Percentiles rank a stretch among this genome's conserved stretches.
These are phyloP conservation scores for Arthrobotrys sphaeroides DNA, from an alignment of 2,329 filamentous ascomycete species.

Conservation along the genomic window DNA sequence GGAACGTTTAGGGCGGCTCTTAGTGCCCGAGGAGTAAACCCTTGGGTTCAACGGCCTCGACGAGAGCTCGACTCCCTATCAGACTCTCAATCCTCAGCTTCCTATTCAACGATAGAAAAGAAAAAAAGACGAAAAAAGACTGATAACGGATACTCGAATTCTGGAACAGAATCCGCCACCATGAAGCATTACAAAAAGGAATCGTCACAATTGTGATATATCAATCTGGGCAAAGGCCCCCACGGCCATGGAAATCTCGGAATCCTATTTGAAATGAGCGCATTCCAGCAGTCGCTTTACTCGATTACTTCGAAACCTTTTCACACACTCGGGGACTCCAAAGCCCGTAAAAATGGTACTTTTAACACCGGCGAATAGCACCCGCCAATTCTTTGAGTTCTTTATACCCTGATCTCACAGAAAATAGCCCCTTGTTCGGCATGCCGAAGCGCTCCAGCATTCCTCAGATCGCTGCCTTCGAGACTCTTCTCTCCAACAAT, in stretches of 20 bases:
- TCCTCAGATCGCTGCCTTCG: conserved; percentile 21
- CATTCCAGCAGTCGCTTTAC: conserved; percentile 44
- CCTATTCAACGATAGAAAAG: neutral
- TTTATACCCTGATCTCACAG: neutral
- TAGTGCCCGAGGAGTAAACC: conserved; percentile 13
- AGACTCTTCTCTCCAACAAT: neutral
- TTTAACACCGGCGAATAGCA: neutral
- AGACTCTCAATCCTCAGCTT: neutral
- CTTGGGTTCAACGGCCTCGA: conserved; percentile 17
- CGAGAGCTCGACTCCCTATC: conserved; percentile 4
- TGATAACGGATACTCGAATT: neutral
- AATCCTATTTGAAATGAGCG: conserved; percentile 24
- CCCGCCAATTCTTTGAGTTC: neutral
- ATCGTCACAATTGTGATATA: neutral
- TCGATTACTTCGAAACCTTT: conserved; percentile 1
- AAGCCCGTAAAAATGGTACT: neutral
- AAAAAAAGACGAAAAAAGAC: too few species aligned
- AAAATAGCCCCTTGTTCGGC: conserved; percentile 9
- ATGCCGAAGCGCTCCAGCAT: conserved; percentile 27
- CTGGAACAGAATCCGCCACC: neutral
- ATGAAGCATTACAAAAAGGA: neutral
- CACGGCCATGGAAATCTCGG: neutral
- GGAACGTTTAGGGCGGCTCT: conserved; percentile 23
- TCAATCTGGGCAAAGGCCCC: neutral
- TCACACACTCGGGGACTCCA: conserved; percentile 20